These are phyloP conservation scores for Schwanniomyces occidentalis DNA, from an alignment of 805 yeast species.

Conservation along the genomic window DNA sequence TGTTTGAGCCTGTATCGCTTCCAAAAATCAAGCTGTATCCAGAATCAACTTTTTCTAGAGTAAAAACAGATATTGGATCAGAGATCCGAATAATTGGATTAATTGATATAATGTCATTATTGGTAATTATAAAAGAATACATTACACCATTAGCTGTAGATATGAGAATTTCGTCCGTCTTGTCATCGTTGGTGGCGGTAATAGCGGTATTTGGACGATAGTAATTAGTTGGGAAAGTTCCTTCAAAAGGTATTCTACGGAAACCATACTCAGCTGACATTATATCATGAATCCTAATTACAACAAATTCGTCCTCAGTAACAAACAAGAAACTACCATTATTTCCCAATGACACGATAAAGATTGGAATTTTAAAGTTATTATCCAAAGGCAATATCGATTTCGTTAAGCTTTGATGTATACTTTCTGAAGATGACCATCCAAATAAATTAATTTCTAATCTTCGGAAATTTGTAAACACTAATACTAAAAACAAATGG, in stretches of 20 bases:
- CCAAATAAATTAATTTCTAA: constrained; percentile 37
- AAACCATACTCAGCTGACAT: constrained; percentile 48
- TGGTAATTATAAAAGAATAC: constrained; percentile 26
- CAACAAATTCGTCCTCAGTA: constrained; percentile 28
- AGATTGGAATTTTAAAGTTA: constrained; percentile 43
- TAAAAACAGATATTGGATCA: constrained; percentile 35
- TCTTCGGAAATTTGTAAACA: constrained; percentile 38
- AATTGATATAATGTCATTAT: constrained; percentile 14
- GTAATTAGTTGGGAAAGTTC: constrained; percentile 43
- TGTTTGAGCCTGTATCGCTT: constrained; percentile 41
- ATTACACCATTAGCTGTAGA: constrained; percentile 37
- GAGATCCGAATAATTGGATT: constrained; percentile 36
- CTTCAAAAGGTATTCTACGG: constrained; percentile 16
- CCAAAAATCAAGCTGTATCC: constrained; percentile 35
- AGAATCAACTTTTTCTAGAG: constrained; percentile 18
- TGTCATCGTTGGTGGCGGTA: constrained; percentile 4
- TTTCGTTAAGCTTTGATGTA: constrained; percentile 30
- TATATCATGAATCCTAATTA: constrained; percentile 45
- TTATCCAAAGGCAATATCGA: constrained; percentile 42
- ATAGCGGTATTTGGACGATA: constrained; percentile 27
- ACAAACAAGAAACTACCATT: constrained; percentile 41
- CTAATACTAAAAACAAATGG: constrained; percentile 33
- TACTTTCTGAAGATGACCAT: constrained; percentile 40
- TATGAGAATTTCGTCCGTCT: constrained; percentile 28
- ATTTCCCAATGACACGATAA: constrained; percentile 39